Evolutionary conservation across 352 stramenopile species (phyloP), one percentile per base, ranked within the genome.

Genomic region (Ophiocytium majus): DNA sequence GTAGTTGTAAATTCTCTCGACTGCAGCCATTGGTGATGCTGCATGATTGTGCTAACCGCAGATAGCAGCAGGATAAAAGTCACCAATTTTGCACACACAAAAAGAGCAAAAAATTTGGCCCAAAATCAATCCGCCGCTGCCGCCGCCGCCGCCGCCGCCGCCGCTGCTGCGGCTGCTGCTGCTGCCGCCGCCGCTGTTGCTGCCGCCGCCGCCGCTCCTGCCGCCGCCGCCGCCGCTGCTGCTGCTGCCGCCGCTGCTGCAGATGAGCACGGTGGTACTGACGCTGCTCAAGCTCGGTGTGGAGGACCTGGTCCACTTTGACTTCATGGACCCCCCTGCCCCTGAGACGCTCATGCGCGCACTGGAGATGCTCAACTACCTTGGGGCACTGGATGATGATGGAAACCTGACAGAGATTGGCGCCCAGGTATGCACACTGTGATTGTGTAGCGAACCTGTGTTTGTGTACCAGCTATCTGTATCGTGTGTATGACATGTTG

Each of bases 261-360:
- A 84, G 63, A 85, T 85, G 82, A 85, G 82, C 63, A 85, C 63
- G 10, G 82, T 85, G 23, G 96, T 99, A 33, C 93, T 99, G 34
- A 99, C 95, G 63, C 90, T 99, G 66, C 92, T 98, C 89, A 98
- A 99, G 90, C 88, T 99, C 0, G 96, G 96, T n/a, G 99, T 99
- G 86, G 94, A 99, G 83, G 96, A 99, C 87, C 91, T 99, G 5
- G 96, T 90, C 31, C 95, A 99, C 88, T 99, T 99, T 87, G 97
- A 99, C 92, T 99, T 99, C 85, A 99, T 99, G 96, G 97, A 99
- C 87, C 97, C 97, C 37, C 97, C 97, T 28, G 96, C 97, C 5
- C 95, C 97, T 0, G 96, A 99, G 89, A 99, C 97, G 34, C 90
- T 99, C 28, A 99, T 99, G 95, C 92, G 97, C 89, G 96, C 97